These are phyloP conservation scores for Agrocybe chaxingu DNA, from an alignment of 768 basidiomycete genomes.

Conservation along the genomic window DNA sequence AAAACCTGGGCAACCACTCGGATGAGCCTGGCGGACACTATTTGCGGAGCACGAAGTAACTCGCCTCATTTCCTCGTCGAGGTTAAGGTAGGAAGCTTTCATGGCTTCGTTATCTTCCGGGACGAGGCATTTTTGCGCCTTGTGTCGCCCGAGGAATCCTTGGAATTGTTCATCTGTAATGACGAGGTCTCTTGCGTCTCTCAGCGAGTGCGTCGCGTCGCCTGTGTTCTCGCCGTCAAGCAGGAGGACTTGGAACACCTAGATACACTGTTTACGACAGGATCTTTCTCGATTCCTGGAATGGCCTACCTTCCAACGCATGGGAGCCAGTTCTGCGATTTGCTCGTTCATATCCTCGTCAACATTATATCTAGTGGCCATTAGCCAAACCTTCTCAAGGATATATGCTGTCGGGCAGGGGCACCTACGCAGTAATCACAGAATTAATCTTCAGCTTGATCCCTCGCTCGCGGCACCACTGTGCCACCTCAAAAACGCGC, in stretches of 20 bases:
- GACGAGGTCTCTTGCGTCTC: slow-evolving; percentile 21
- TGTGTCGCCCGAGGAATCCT: slow-evolving; percentile 28
- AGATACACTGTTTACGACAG: not conserved
- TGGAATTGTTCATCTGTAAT: slow-evolving; percentile 31
- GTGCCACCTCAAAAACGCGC: slow-evolving; percentile 30
- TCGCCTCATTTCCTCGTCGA: slow-evolving; percentile 35
- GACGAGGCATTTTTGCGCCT: slow-evolving; percentile 22
- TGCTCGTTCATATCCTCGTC: slow-evolving; percentile 37
- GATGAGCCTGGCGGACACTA: not conserved
- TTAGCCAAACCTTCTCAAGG: not conserved
- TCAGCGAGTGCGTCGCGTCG: slow-evolving; percentile 10
- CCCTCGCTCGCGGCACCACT: slow-evolving; percentile 30
- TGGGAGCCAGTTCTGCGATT: slow-evolving; percentile 28
- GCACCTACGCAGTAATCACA: slow-evolving; percentile 19
- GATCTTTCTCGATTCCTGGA: not conserved
- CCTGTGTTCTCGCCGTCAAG: slow-evolving; percentile 20
- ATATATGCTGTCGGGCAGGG: slow-evolving; percentile 8
- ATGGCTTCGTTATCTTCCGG: slow-evolving; percentile 34
- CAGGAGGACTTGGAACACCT: slow-evolving; percentile 24
- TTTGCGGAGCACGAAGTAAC: not conserved
- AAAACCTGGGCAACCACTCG: slow-evolving; percentile 15
- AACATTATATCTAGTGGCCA: slow-evolving; percentile 29
- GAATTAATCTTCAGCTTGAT: slow-evolving; percentile 37
- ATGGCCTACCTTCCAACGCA: slow-evolving; percentile 35
- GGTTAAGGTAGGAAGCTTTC: slow-evolving; percentile 33